phyloP scores from a whole-genome alignment of 768 basidiomycete species.

The Suillus subaureus region DNA sequence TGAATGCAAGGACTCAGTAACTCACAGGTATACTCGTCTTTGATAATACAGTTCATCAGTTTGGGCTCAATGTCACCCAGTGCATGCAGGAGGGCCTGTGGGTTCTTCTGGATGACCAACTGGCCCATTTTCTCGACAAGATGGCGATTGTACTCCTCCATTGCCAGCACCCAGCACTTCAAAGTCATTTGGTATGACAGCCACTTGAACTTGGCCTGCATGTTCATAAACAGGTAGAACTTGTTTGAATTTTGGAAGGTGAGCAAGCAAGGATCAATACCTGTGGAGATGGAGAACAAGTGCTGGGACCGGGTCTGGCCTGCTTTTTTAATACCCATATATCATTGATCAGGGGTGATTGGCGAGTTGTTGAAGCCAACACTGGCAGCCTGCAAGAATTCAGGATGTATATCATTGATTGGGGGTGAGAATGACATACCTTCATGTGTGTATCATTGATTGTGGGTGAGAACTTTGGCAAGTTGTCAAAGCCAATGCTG shows the following conservation, averaged over 20 bases:
- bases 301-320: neutral
- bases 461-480: no score
- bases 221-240: slow-evolving; percentile 25
- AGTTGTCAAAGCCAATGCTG: no score
- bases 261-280: slow-evolving; percentile 11
- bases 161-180: slow-evolving; percentile 15
- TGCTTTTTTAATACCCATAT: neutral
- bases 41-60: slow-evolving; percentile 12
- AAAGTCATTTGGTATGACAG: slow-evolving; percentile 22
- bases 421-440: no score
- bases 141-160: slow-evolving; percentile 11
- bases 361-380: no score
- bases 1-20: neutral
- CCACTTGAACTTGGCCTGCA: slow-evolving; percentile 21
- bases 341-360: no score
- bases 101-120: slow-evolving; percentile 12
- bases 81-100: slow-evolving; percentile 14
- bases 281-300: neutral
- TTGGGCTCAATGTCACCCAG: slow-evolving; percentile 17
- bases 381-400: neutral
- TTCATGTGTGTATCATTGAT: no score
- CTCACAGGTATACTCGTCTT: slow-evolving; percentile 17
- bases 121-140: neutral
- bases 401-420: neutral
- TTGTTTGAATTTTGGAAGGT: slow-evolving; percentile 7